These are phyloP conservation scores for button mushroom (Agaricus bisporus) DNA, from an alignment of 768 basidiomycete species.

Conservation along the genomic window DNA sequence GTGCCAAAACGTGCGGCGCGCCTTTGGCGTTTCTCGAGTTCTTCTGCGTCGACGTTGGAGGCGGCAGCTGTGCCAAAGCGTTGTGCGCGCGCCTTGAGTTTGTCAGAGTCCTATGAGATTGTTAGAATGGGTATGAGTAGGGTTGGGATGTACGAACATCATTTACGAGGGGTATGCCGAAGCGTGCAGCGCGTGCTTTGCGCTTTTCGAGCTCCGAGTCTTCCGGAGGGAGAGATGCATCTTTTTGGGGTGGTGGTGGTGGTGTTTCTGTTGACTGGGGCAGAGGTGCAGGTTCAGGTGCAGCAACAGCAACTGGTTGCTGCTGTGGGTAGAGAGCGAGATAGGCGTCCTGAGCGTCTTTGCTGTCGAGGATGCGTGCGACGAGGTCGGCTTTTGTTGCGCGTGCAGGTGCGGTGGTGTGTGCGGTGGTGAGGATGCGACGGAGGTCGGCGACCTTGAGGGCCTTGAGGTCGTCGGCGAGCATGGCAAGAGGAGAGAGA, in stretches of 20 bases:
- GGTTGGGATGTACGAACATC: constrained; percentile 11
- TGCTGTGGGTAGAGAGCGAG: constrained; percentile 26
- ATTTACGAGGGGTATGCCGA: constrained; percentile 59
- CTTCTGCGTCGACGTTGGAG: constrained; percentile 44
- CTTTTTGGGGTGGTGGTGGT: constrained; percentile 8
- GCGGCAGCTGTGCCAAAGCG: constrained; percentile 41
- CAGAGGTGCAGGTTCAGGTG: neutral
- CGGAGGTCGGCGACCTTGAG: constrained; percentile 72
- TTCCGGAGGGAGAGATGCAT: constrained; percentile 13
- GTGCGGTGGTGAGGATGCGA: constrained; percentile 50
- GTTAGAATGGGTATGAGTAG: neutral
- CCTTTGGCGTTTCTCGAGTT: constrained; percentile 50
- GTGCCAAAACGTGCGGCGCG: constrained; percentile 60
- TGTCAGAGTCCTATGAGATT: constrained; percentile 36
- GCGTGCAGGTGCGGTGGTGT: constrained; percentile 42
- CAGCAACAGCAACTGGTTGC: constrained; percentile 18
- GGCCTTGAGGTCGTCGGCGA: constrained; percentile 34
- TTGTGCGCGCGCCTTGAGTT: constrained; percentile 44
- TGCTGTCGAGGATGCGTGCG: constrained; percentile 48
- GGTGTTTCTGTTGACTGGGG: constrained; percentile 11
- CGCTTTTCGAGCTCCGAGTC: constrained; percentile 54
- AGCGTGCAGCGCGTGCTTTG: constrained; percentile 59
- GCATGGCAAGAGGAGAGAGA: too few species aligned
- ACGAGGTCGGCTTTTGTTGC: constrained; percentile 66
- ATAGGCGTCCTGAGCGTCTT: constrained; percentile 46